A percentile compares a stretch with the other conserved stretches of the same genome.
These are phyloP conservation scores for Chrysanthemum makinoi DNA, from an alignment of 129 eudicot genomes.

Conservation along the genomic window DNA sequence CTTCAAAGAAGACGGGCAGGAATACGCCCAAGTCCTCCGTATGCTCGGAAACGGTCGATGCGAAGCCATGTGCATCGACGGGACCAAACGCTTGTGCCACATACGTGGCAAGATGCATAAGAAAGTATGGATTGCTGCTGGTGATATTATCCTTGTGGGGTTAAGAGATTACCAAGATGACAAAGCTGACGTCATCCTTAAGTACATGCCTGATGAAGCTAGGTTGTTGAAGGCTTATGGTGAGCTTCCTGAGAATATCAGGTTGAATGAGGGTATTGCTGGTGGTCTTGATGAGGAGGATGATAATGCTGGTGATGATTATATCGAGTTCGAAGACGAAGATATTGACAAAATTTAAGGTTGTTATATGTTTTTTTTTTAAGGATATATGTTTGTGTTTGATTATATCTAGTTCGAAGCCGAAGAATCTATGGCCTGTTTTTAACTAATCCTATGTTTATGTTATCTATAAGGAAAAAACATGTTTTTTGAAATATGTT, in stretches of 20 bases:
- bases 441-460: no score
- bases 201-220: constrained; percentile 46
- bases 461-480: no score
- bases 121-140: constrained; percentile 44
- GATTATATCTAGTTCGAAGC: constrained; percentile 38
- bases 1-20: constrained; percentile 43
- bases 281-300: constrained; percentile 41
- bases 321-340: constrained; percentile 41
- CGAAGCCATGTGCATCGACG: constrained; percentile 48
- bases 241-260: constrained; percentile 40
- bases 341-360: constrained; percentile 19
- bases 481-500: no score
- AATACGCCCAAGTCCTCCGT: constrained; percentile 38
- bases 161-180: constrained; percentile 42
- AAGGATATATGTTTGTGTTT: neutral
- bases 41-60: constrained; percentile 46
- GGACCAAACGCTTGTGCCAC: constrained; percentile 39
- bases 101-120: constrained; percentile 50
- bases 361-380: no score
- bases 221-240: constrained; percentile 42
- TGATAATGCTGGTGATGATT: constrained; percentile 38
- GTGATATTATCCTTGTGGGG: constrained; percentile 38
- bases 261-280: constrained; percentile 38
- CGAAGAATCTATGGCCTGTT: constrained; percentile 11
- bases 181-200: constrained; percentile 39